Base-by-base conservation (phyloP, 768 basidiomycete species). In the Macrolepiota dolichaula region DNA sequence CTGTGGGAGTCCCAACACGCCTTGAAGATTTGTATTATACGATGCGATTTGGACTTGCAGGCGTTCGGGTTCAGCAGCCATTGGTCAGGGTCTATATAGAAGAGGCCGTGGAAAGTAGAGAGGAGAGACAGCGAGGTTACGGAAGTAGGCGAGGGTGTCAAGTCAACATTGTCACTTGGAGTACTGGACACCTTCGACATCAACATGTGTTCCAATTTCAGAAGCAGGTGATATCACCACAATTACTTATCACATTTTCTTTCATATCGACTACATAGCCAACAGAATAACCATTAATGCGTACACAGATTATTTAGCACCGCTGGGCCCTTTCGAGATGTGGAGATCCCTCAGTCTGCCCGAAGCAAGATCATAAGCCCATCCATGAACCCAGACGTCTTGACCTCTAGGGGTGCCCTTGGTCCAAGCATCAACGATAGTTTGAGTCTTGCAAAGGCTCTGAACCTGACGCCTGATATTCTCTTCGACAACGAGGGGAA, bases 1-100 rank as follows among this genome's bases (percentile, higher is more conserved):
- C 70, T 94, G 91, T 0, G 91, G 89, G 29, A 92, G 71, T 11
- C 88, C 89, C 27, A 77, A 73, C 17, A 85, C 80, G 5, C 88
- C 90, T 72, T 95, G 94, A 6, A 96, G 79, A 68, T 94, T 94
- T 5, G 94, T 94, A 70, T 97, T 97, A 77, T 95, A 97, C 2
- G 92, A 87, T 11, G 90, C 90, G 57, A 94, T 87, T 68, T 93
- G 92, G 4, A 94, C 87, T 57, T 91, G 76, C 22, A 88, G 68
- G 19, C 73, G 76, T 60, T 74, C 74, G 13, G 40, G 65, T 62
- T 27, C 54, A 25, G 49, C 46, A 63, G 52, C 44, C 64, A 42
- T 35, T 19, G 37, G 17, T n/a, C n/a, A 6, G 52, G 35, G 40
- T 29, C 32, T 19, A 38, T 22, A 17, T n/a, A 54, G 42, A n/a